Conservation (phyloP, 495 filamentous ascomycete genomes). For the Lasiosphaeria ovina region DNA sequence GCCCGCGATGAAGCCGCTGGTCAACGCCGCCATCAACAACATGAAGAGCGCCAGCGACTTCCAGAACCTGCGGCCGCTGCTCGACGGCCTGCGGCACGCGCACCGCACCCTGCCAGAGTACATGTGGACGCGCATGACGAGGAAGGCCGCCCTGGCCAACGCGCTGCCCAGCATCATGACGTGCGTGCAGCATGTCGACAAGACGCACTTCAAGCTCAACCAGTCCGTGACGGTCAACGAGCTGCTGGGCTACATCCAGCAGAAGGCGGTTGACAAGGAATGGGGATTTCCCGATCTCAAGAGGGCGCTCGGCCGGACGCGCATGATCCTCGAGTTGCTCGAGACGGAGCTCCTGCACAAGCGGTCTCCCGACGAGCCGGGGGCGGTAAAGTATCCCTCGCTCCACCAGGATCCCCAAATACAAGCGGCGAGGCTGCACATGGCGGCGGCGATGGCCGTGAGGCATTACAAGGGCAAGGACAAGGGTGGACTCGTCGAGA, state of each 20-base stretch:
- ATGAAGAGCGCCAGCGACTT: slow-evolving; percentile 61
- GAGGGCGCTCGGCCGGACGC: slow-evolving; percentile 42
- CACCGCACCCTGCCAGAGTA: slow-evolving; percentile 29
- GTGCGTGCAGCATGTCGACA: slow-evolving; percentile 43
- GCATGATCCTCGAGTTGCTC: slow-evolving; percentile 51
- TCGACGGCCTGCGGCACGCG: slow-evolving; percentile 55
- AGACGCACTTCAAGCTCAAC: slow-evolving; percentile 53
- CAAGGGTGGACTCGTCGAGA: slow-evolving; percentile 25
- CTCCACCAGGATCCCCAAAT: slow-evolving; percentile 40
- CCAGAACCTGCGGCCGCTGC: slow-evolving; percentile 55
- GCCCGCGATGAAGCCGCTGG: slow-evolving; percentile 31
- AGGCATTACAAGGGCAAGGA: slow-evolving; percentile 27
- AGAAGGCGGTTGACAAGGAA: slow-evolving; percentile 40
- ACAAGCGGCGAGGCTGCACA: slow-evolving; percentile 36
- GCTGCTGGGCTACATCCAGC: slow-evolving; percentile 53
- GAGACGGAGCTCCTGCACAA: slow-evolving; percentile 45
- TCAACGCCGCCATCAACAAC: slow-evolving; percentile 40
- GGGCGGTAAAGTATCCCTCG: slow-evolving; percentile 11
- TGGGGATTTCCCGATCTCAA: slow-evolving; percentile 39
- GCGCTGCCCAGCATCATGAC: slow-evolving; percentile 51
- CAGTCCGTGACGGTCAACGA: slow-evolving; percentile 38
- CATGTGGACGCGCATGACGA: slow-evolving; percentile 42
- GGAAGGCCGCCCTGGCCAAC: slow-evolving; percentile 38
- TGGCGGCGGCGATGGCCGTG: slow-evolving; percentile 35
- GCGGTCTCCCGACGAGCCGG: slow-evolving; percentile 10